phyloP scores from a whole-genome alignment of 202 grass and related monocot species.

The Thinopyrum obtusiflorum region DNA sequence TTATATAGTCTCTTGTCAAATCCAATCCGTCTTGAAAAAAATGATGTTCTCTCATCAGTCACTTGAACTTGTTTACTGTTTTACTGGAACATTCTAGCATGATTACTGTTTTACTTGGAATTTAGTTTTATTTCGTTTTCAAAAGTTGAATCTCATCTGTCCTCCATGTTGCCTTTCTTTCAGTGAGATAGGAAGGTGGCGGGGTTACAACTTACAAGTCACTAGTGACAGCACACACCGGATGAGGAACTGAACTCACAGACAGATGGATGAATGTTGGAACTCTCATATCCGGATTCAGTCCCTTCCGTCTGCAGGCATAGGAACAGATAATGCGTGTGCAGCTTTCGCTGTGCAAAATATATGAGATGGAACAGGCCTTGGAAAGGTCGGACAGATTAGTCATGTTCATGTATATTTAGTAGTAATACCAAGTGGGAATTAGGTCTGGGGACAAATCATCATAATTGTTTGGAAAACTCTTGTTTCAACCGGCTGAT shows the following conservation, averaged over 20 bases:
- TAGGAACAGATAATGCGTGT: background rate
- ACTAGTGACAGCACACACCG: background rate
- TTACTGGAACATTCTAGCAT: background rate
- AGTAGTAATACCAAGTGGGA: background rate
- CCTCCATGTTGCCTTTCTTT: background rate
- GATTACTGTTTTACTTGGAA: background rate
- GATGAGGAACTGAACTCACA: background rate
- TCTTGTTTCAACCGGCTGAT: too few relatives aligned
- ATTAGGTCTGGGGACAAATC: too few relatives aligned
- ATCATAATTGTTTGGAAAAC: background rate
- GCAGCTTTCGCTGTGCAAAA: background rate
- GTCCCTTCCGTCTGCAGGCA: background rate
- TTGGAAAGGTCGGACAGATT: background rate
- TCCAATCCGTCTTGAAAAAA: background rate
- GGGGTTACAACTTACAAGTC: background rate
- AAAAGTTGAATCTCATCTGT: background rate
- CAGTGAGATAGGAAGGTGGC: background rate
- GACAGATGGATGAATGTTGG: background rate
- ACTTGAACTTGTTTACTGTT: background rate
- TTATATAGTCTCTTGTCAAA: background rate
- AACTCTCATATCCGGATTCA: background rate
- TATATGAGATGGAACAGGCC: background rate
- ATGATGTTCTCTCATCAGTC: background rate
- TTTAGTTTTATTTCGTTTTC: background rate
- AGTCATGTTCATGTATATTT: background rate